Base-by-base conservation (phyloP, 345 rosid species). In the Lepidium didymum region DNA sequence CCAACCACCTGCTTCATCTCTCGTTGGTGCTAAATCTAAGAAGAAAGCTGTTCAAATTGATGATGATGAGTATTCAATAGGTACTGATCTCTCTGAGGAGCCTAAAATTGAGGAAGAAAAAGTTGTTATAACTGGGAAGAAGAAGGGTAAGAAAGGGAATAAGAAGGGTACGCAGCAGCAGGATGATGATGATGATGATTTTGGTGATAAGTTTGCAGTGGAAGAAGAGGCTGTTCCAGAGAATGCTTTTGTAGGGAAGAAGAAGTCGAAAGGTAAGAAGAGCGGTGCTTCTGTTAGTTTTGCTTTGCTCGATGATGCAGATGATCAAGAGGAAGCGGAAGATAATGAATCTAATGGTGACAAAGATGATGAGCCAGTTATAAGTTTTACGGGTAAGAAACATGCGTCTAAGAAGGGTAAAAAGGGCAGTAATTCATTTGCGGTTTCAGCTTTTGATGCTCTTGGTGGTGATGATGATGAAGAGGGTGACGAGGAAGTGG, bases 1-100 rank as follows among this genome's bases (percentile, higher is more conserved):
- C 51, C 73, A 29, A 34, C 51, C 62, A 0, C 25, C 79, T 44
- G 78, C 81, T 11, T 67, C 77, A 11, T 64, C 79, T 40, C 61
- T 70, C 33, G 85, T 76, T 2, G 85, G 83, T 56, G 85, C 71
- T 11, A 91, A 86, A 77, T 84, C 89, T 23, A 91, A 86, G 85
- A 91, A 91, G 78, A 91, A 89, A 80, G 77, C 77, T 3, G 3
- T 77, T 10, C 70, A 75, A 67, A 84, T 91, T 14, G 97, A 91
- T 59, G 97, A 89, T 64, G 96, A 89, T 54, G 97, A 91, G 79
- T 91, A 91, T 49, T 79, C 90, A 0, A 49, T 89, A 29, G 91
- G 81, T 12, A 82, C 87, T 0, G 89, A 80, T 42, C 37, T 86
- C 38, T 74, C 85, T 1, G 89, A 84, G 79, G 94, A 87, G 45